phyloP scores from a whole-genome alignment of 2,329 filamentous ascomycete species.

The Cryphonectria carpinicola region DNA sequence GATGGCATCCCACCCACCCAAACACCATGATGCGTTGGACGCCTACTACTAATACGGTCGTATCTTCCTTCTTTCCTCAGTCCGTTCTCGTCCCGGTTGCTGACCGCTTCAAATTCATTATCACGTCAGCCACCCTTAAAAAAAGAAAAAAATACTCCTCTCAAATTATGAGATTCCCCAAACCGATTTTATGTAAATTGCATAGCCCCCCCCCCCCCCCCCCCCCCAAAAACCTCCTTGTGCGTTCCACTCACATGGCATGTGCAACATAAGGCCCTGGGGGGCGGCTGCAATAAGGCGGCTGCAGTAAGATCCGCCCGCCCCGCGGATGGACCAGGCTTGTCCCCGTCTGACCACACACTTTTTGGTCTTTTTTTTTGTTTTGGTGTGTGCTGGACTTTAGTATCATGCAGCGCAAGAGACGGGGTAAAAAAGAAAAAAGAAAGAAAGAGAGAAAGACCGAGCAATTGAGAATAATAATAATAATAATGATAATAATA shows the following conservation, averaged over 20 bases:
- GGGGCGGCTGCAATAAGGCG: constrained; percentile 8
- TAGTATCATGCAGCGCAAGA: not conserved
- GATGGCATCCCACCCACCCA: not conserved
- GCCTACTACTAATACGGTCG: no score
- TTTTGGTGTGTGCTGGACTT: not conserved
- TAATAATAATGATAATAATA: no score
- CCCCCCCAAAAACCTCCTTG: no score
- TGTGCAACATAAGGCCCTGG: not conserved
- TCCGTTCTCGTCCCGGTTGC: not conserved
- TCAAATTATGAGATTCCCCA: not conserved
- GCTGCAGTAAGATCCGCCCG: constrained; percentile 2
- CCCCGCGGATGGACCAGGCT: not conserved
- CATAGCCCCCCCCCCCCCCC: not conserved
- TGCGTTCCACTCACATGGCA: not conserved
- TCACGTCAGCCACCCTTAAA: constrained; percentile 11
- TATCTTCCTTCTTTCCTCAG: not conserved
- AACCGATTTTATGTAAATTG: not conserved
- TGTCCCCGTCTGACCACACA: not conserved
- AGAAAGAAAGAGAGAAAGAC: not conserved
- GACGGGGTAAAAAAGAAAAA: not conserved
- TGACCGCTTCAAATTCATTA: not conserved
- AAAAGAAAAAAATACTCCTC: not conserved
- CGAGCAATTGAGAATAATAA: no score
- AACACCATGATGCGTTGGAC: no score
- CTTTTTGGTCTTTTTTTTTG: no score